Evolutionary conservation across 352 stramenopile species (phyloP), one percentile per base, ranked within the genome.

Genomic region (Pythium brachiatum): DNA sequence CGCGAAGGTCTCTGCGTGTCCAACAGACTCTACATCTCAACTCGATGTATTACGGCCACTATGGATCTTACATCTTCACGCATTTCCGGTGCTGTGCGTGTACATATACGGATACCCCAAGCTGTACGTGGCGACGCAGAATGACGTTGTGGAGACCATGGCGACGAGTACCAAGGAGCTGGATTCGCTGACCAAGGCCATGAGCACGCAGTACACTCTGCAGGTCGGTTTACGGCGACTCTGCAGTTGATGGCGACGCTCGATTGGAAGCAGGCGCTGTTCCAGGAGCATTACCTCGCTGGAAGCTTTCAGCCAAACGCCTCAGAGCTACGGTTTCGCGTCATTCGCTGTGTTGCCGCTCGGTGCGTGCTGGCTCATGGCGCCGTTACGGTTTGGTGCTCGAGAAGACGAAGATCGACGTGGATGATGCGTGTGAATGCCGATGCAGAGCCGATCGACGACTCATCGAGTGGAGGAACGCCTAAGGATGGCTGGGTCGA

Each of bases 1-100:
- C 87, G 87, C 51, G 87, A 96, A 38, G 85, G 79, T 6, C 84
- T 93, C 58, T 83, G 87, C 11, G 64, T 96, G 77, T 81, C 75
- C 15, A 81, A 87, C 53, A 78, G 75, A 15, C 69, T 96, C 53
- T 83, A 94, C 55, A 94, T 96, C 50, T 96, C n/a, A 93, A 94
- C 69, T 91, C 87, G 20, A 94, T 96, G 87, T 96, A 89, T 54
- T 94, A 89, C 56, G 81, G 81, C 7, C 87, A 96, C 65, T 92
- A 91, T 26, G 87, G 87, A 11, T 96, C 94, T 62, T 96, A 96
- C 78, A 94, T 96, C 61, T 89, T 59, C 94, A 93, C 60, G 85
- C 80, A 4, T 53, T 96, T 18, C 94, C 87, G 1, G 84, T 94
- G 11, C 62, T 95, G 23, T 93, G 83, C 54, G 85, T 94, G 23